Conservation (phyloP, 1,284 basidiomycete species). For the Moesziomyces globuligerus region DNA sequence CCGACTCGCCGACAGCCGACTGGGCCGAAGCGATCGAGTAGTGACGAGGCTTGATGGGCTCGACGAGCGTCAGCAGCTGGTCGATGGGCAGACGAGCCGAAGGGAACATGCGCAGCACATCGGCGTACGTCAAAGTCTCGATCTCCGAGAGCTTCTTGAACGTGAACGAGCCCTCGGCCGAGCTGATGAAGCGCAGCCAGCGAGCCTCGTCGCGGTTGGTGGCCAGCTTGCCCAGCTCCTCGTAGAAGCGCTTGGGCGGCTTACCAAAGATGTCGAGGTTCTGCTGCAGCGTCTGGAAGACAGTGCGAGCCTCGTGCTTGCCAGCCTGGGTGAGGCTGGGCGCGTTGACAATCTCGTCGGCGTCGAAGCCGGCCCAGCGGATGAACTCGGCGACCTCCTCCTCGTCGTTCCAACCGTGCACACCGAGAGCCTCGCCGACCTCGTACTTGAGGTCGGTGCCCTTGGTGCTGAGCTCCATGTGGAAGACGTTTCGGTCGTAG, state of each 20-base stretch:
- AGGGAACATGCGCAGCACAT: constrained; percentile 82
- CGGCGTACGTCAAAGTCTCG: constrained; percentile 93
- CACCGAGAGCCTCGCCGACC: constrained; percentile 94
- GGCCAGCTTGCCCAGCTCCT: constrained; percentile 83
- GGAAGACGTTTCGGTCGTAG: constrained; percentile 98
- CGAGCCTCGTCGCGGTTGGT: constrained; percentile 79
- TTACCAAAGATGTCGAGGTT: constrained; percentile 96
- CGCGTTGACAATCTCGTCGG: constrained; percentile 82
- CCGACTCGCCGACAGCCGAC: constrained; percentile 89
- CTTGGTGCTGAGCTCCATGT: constrained; percentile 91
- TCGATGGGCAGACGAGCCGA: constrained; percentile 81
- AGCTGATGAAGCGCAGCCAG: constrained; percentile 89
- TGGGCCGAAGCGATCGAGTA: constrained; percentile 97
- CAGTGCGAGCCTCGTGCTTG: constrained; percentile 79
- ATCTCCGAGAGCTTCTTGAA: constrained; percentile 96
- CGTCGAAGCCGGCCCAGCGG: constrained; percentile 87
- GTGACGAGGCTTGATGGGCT: constrained; percentile 86
- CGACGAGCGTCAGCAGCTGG: constrained; percentile 83
- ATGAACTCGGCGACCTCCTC: constrained; percentile 89
- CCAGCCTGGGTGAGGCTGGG: constrained; percentile 71
- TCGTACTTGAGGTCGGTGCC: constrained; percentile 94
- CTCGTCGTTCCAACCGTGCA: constrained; percentile 97
- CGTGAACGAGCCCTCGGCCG: constrained; percentile 86
- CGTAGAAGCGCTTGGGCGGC: constrained; percentile 95
- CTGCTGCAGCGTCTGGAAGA: constrained; percentile 94